Conservation (phyloP, 345 rosid genomes). For the Trapa bicornis region DNA sequence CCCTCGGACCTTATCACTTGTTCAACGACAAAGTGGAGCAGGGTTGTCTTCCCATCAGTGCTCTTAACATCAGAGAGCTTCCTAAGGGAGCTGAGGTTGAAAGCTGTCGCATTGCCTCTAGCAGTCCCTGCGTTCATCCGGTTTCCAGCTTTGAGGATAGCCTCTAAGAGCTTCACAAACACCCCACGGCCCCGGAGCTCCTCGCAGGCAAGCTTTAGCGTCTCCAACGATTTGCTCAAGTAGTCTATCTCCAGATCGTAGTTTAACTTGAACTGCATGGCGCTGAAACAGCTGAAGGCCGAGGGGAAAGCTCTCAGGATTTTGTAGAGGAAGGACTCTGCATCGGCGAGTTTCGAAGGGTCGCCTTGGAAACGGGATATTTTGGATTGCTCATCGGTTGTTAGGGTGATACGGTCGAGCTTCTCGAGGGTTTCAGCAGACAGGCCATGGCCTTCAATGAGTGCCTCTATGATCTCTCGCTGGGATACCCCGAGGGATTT, state of each 20-base stretch:
- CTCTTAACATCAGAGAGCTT: slow-evolving; percentile 84
- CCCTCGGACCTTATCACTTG: slow-evolving; percentile 78
- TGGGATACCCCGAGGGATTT: slow-evolving; percentile 52
- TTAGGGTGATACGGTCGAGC: slow-evolving; percentile 56
- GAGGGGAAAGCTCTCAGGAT: slow-evolving; percentile 59
- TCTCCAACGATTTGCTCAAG: slow-evolving; percentile 28
- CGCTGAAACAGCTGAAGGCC: slow-evolving; percentile 47
- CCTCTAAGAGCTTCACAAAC: slow-evolving; percentile 76
- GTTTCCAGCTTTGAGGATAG: slow-evolving; percentile 85
- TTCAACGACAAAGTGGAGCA: slow-evolving; percentile 79
- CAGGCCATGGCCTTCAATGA: slow-evolving; percentile 48
- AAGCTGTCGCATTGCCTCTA: slow-evolving; percentile 84
- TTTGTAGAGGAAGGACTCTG: slow-evolving; percentile 62
- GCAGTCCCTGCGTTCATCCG: slow-evolving; percentile 89
- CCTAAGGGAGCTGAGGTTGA: slow-evolving; percentile 51
- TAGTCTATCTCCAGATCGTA: slow-evolving; percentile 46
- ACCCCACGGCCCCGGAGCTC: slow-evolving; percentile 68
- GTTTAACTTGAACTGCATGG: slow-evolving; percentile 57
- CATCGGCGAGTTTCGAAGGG: slow-evolving; percentile 40
- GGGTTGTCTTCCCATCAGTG: slow-evolving; percentile 60
- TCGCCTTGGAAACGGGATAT: slow-evolving; percentile 56
- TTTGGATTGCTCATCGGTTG: slow-evolving; percentile 46
- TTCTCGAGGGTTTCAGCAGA: slow-evolving; percentile 53
- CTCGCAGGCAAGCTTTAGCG: slow-evolving; percentile 50
- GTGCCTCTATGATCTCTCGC: slow-evolving; percentile 40